These are phyloP conservation scores for Neoboletus magnificus DNA, from an alignment of 768 basidiomycete species.

Conservation along the genomic window DNA sequence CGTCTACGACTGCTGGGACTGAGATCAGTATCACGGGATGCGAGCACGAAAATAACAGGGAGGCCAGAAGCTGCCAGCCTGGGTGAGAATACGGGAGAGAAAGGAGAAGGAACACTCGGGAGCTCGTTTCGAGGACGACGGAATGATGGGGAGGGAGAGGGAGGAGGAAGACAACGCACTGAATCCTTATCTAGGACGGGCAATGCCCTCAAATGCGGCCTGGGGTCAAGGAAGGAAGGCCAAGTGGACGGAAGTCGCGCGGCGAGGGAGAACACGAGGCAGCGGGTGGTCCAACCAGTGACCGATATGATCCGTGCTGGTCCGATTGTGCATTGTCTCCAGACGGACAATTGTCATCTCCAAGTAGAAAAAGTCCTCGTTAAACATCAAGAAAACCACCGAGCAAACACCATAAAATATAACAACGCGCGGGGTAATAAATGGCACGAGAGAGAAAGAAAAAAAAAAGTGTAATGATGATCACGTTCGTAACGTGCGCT, in stretches of 20 bases:
- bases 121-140: neutral
- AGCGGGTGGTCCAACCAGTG: neutral
- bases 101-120: neutral
- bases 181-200: slow-evolving; percentile 11
- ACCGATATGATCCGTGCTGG: slow-evolving; percentile 3
- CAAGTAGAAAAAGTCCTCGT: neutral
- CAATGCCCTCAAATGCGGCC: neutral
- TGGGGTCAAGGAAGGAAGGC: slow-evolving; percentile 1
- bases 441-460: neutral
- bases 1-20: slow-evolving; percentile 7
- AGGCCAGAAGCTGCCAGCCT: neutral
- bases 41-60: slow-evolving; percentile 7
- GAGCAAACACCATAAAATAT: slow-evolving; percentile 11
- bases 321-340: neutral
- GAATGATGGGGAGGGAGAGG: neutral
- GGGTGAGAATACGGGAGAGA: neutral
- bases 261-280: slow-evolving; percentile 21
- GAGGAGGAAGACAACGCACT: neutral
- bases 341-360: neutral
- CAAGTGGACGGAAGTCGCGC: slow-evolving; percentile 6
- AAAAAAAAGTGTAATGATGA: neutral
- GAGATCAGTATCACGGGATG: slow-evolving; percentile 8
- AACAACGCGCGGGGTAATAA: slow-evolving; percentile 1
- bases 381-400: slow-evolving; percentile 3
- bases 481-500: neutral